These are phyloP conservation scores for Fusarium musae DNA, from an alignment of 2,329 filamentous ascomycete species.

Conservation along the genomic window DNA sequence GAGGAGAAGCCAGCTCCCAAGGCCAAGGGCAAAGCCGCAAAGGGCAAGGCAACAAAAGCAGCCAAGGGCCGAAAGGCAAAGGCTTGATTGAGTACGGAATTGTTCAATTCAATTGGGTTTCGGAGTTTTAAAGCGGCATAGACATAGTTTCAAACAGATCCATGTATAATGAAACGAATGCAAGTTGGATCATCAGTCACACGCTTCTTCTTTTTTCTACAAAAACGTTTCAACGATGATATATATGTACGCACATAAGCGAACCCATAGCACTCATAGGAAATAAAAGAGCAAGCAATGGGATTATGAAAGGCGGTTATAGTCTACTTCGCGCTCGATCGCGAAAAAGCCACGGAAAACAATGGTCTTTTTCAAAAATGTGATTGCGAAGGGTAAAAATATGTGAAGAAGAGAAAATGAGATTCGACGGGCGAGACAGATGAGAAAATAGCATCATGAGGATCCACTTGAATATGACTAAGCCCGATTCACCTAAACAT, in stretches of 20 bases:
- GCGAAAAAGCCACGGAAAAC: constrained; percentile 56
- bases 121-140: constrained; percentile 44
- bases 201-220: constrained; percentile 3
- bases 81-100: constrained; percentile 50
- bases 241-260: constrained; percentile 70
- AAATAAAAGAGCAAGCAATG: constrained; percentile 57
- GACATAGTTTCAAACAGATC: constrained; percentile 40
- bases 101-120: constrained; percentile 34
- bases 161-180: constrained; percentile 46
- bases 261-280: constrained; percentile 66
- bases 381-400: constrained; percentile 58
- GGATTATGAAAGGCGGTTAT: constrained; percentile 70
- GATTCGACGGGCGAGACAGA: constrained; percentile 3
- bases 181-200: constrained; percentile 33
- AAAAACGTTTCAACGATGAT: not conserved
- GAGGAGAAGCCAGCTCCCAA: constrained; percentile 44
- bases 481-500: constrained; percentile 7
- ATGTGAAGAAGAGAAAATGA: constrained; percentile 53
- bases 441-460: constrained; percentile 15
- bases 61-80: constrained; percentile 51
- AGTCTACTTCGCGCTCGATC: constrained; percentile 64
- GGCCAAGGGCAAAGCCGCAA: constrained; percentile 51
- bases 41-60: constrained; percentile 36
- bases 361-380: constrained; percentile 49
- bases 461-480: constrained; percentile 41